Evolutionary conservation across 805 yeast genomes (phyloP).

Genomic region (Wickerhamomyces rabaulensis): DNA sequence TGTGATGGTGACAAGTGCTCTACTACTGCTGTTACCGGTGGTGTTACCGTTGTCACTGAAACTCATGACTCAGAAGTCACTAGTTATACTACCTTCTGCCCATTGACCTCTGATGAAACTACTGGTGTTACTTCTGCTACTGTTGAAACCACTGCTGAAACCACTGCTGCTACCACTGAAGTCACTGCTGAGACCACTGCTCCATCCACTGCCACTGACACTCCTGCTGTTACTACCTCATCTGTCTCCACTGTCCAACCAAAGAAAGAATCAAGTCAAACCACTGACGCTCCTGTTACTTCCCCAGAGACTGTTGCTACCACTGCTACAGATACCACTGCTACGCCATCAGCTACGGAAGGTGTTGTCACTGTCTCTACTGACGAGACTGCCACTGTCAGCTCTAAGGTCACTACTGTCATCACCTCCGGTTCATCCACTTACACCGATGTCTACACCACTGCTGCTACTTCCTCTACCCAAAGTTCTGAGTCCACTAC

Average conservation of each 20-base stretch:
- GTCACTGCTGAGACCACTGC: background rate
- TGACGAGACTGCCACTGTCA: constrained; percentile 18
- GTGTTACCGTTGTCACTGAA: constrained; percentile 29
- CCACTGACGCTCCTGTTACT: background rate
- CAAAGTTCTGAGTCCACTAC: constrained; percentile 20
- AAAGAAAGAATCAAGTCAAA: background rate
- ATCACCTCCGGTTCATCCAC: constrained; percentile 21
- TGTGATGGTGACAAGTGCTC: constrained; percentile 29
- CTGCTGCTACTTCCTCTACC: constrained; percentile 3
- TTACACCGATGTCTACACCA: background rate
- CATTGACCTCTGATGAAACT: constrained; percentile 4
- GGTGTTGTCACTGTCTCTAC: constrained; percentile 11
- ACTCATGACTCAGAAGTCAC: constrained; percentile 24
- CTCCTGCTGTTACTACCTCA: background rate
- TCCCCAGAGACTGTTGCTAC: background rate
- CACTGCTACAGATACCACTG: background rate
- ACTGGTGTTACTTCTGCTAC: background rate
- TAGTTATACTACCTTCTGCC: constrained; percentile 11
- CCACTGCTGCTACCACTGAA: background rate
- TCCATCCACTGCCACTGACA: background rate
- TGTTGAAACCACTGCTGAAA: background rate
- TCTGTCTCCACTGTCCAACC: background rate
- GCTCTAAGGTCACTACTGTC: constrained; percentile 23
- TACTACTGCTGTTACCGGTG: constrained; percentile 28
- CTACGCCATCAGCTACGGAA: background rate